These are phyloP conservation scores for Phlyctochytrium bullatum DNA, from an alignment of 192 early-diverging fungal genomes.

Conservation along the genomic window DNA sequence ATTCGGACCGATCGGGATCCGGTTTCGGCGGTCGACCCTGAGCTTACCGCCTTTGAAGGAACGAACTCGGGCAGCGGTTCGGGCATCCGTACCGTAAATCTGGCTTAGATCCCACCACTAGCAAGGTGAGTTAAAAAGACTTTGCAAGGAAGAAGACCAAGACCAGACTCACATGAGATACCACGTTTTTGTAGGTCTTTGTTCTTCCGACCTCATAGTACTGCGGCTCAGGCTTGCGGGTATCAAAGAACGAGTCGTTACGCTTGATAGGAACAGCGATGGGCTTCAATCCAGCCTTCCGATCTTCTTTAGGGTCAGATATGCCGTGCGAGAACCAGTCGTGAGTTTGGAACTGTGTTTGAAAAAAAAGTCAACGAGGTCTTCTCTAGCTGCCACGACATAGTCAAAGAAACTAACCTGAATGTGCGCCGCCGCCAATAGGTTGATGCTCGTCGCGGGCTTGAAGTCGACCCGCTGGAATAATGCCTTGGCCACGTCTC, in stretches of 20 bases:
- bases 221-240: constrained; percentile 1
- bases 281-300: constrained; percentile 1
- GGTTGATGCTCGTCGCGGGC: constrained; percentile 2
- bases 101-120: constrained; percentile 35
- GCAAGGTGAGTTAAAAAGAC: background rate
- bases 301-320: constrained; percentile 1
- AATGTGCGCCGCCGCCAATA: constrained; percentile 1
- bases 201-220: background rate
- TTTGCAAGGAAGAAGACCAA: background rate
- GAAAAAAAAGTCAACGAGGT: background rate
- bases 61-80: constrained; percentile 11
- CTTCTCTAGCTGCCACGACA: background rate
- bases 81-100: constrained; percentile 25
- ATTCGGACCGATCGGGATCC: constrained; percentile 14
- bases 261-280: constrained; percentile 21
- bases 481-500: background rate
- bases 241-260: constrained; percentile 17
- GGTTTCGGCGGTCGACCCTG: background rate
- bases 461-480: background rate
- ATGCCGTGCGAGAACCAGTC: constrained; percentile 27
- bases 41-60: constrained; percentile 26
- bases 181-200: constrained; percentile 9
- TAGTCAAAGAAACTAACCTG: background rate
- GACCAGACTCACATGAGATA: constrained; percentile 14
- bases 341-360: constrained; percentile 38